Base-by-base conservation (phyloP, 2,329 filamentous ascomycete species). In the Trichoderma afroharzianum region DNA sequence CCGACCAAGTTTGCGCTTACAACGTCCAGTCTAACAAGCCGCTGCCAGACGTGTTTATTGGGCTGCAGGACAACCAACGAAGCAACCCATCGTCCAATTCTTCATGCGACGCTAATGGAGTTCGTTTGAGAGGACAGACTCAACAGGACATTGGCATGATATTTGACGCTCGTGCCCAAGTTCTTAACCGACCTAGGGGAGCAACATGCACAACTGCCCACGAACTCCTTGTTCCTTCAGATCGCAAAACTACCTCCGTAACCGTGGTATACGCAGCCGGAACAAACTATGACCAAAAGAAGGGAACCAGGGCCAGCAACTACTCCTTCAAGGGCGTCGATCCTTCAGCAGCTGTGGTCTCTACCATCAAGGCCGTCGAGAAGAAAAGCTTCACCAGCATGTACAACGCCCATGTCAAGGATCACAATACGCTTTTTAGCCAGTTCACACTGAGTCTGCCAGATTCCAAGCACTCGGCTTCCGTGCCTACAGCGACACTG, bases 271-370 rank as follows among this genome's bases (percentile, higher is more conserved):
- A 68, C 28, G 66, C 66, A 14, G 83, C 81, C 1, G 81, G 78
- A 7, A 87, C 86, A 1, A 81, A 88, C 71, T 89, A 86, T 68
- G 85, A 88, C 62, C 78, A 84, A 68, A 83, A 79, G 4, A 83
- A 84, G 39, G 87, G 87, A 1, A 86, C 82, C 61, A 77, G 80
- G 0, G 79, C 79, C 18, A 75, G 75, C 71, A 75, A 78, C 12
- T 88, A 82, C 75, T 85, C 84, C 0, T 89, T 87, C 77, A 81
- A 79, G 43, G 86, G 86, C 2, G 76, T 76, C 1, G 83, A 88
- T 71, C 86, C 87, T 1, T 79, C 75, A 0, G 58, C 77, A 0
- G 71, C 77, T 2, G 81, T 88, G 0, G 78, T 83, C 39, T 71
- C 74, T 1, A 75, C 78, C 1, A 81, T 81, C 0, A 71, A 76